These are phyloP conservation scores for Penicillium fuscoglaucum DNA, from an alignment of 2,329 filamentous ascomycete species.

Conservation along the genomic window DNA sequence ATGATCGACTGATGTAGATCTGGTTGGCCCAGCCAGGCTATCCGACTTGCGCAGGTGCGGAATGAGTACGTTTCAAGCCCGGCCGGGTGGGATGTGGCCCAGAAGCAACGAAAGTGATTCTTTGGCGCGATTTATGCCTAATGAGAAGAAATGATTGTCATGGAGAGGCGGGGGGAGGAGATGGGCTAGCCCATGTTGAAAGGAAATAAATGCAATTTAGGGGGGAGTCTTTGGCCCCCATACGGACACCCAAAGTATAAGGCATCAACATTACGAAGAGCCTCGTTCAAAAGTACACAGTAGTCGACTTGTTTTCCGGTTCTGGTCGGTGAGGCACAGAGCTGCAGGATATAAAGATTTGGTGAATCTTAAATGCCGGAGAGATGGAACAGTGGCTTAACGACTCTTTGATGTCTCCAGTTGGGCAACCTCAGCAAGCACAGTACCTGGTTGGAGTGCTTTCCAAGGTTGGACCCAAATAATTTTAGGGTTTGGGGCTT, in stretches of 20 bases:
- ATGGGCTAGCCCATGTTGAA: too few species aligned
- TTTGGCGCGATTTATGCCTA: too few species aligned
- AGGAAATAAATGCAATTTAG: too few species aligned
- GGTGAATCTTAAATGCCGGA: not conserved
- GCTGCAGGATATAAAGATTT: not conserved
- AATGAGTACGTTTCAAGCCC: too few species aligned
- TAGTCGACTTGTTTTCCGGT: not conserved
- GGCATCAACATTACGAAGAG: not conserved
- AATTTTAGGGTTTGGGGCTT: not conserved
- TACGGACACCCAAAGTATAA: not conserved
- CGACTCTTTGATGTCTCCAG: not conserved
- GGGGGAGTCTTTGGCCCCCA: too few species aligned
- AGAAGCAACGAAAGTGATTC: too few species aligned
- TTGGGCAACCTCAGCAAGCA: not conserved
- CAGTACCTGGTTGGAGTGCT: not conserved
- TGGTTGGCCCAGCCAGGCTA: too few species aligned
- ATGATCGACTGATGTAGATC: too few species aligned
- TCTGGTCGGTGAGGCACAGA: not conserved
- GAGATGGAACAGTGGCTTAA: not conserved
- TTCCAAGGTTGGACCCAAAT: not conserved
- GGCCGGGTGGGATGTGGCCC: too few species aligned
- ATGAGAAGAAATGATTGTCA: too few species aligned
- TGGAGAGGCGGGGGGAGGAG: too few species aligned
- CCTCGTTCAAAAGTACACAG: not conserved
- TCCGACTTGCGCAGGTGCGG: too few species aligned